Evolutionary conservation across 2,329 filamentous ascomycete genomes (phyloP).

Genomic region (Aspergillus hortae): DNA sequence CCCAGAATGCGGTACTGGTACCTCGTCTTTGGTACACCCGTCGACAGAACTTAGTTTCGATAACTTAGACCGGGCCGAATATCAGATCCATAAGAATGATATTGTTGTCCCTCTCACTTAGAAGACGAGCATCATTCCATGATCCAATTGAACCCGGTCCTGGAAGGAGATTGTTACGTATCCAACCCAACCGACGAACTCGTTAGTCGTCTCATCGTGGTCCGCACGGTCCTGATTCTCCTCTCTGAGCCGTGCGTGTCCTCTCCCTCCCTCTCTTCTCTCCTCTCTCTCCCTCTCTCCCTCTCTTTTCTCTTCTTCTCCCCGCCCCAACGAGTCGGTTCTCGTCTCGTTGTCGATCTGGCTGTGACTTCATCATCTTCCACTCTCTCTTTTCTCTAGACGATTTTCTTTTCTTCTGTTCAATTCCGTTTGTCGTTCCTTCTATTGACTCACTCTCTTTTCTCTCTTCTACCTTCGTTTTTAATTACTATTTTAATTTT

Average conservation of each 20-base stretch:
- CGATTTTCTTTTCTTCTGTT: slow-evolving; percentile 12
- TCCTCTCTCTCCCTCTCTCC: slow-evolving; percentile 22
- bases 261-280: slow-evolving; percentile 11
- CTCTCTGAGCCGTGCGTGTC: slow-evolving; percentile 15
- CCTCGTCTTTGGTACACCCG: too few relatives aligned
- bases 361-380: slow-evolving; percentile 21
- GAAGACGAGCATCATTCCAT: too few relatives aligned
- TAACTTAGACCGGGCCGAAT: too few relatives aligned
- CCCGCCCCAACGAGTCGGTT: slow-evolving; percentile 32
- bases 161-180: not conserved
- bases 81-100: too few relatives aligned
- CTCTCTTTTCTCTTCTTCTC: slow-evolving; percentile 25
- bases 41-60: too few relatives aligned
- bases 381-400: slow-evolving; percentile 18
- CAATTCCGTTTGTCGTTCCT: slow-evolving; percentile 15
- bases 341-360: slow-evolving; percentile 46
- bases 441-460: slow-evolving; percentile 11
- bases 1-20: too few relatives aligned
- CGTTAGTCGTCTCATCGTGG: not conserved
- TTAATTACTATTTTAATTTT: slow-evolving; percentile 9
- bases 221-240: slow-evolving; percentile 1
- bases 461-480: slow-evolving; percentile 12
- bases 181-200: not conserved
- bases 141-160: too few relatives aligned
- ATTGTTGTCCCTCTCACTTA: too few relatives aligned